Evolutionary conservation across 139 green algal species (phyloP), one percentile per base, ranked within the genome.

Genomic region (Gonium pectorale): DNA sequence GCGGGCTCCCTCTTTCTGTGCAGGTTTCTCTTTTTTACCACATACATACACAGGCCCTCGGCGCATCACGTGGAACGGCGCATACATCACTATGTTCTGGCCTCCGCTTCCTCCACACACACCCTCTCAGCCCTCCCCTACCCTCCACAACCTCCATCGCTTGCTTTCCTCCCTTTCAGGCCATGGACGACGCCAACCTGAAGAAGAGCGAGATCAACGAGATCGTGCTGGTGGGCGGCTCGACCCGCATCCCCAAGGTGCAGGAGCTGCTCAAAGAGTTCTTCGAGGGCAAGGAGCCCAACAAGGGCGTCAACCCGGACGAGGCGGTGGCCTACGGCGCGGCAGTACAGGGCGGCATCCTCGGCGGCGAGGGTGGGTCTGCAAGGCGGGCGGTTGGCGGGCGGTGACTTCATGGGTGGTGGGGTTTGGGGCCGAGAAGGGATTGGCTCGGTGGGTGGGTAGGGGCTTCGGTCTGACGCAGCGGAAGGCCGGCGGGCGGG

Each of bases 191-290:
- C 85, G 97, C 97, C 59, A 88, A 89, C 67, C 72, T 98, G 88
- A 97, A 98, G 77, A 83, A 83, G 77, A 46, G 31, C 17, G 77
- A 85, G 9, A 85, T 85, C 79, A 64, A 77, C 73, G 93, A 96
- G 87, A 91, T 99, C 68, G 96, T 99, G 64, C 89, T 99, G 71
- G 97, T 99, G 62, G 97, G 97, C 54, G 97, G 97, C 70, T 97
- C 93, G 80, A 99, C 96, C 3, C 93, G 97, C 81, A 98, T 99
- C 88, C 96, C 96, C 74, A 97, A 97, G 88, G 95, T 99, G 38
- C 96, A 98, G 90, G 78, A 92, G 46, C 90, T 98, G 33, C 94
- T 99, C 68, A 93, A 92, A 86, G 92, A 96, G 46, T 94, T 89
- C 79, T 90, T 99, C 67, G 91, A 94, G 63, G 95, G 94, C 87